phyloP scores from a whole-genome alignment of 306 rosid species.

The Rubus idaeus region DNA sequence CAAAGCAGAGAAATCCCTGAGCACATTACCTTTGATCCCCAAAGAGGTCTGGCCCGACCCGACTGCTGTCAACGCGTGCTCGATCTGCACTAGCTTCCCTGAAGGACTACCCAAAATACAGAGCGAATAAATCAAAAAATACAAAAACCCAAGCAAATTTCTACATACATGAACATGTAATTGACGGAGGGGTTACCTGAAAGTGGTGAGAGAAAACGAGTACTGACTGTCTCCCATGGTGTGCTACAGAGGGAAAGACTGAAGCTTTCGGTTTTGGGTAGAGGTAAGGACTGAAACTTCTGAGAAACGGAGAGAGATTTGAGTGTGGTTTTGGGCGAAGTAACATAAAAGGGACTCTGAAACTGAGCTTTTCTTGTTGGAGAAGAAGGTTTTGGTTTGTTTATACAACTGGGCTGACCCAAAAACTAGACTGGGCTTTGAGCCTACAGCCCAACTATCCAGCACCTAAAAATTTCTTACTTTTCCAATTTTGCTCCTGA shows the following conservation, averaged over 20 bases:
- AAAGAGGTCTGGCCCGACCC: conserved; percentile 97
- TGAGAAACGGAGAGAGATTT: background rate
- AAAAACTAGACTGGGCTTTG: background rate
- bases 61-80: conserved; percentile 93
- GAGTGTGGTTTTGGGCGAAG: background rate
- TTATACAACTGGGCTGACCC: background rate
- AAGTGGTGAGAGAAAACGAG: conserved; percentile 57
- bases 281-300: background rate
- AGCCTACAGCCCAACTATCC: no score
- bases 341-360: background rate
- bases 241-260: conserved; percentile 13
- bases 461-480: no score
- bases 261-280: background rate
- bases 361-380: conserved; percentile 27
- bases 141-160: background rate
- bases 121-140: conserved; percentile 1
- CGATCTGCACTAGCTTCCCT: conserved; percentile 97
- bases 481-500: no score
- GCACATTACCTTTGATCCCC: conserved; percentile 77
- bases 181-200: conserved; percentile 35
- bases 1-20: background rate
- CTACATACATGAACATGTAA: background rate
- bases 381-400: conserved; percentile 23
- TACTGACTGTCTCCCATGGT: conserved; percentile 55
- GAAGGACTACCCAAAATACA: conserved; percentile 62